These are phyloP conservation scores for Calonectria multiphialidica DNA, from an alignment of 2,329 filamentous ascomycete species.

Conservation along the genomic window DNA sequence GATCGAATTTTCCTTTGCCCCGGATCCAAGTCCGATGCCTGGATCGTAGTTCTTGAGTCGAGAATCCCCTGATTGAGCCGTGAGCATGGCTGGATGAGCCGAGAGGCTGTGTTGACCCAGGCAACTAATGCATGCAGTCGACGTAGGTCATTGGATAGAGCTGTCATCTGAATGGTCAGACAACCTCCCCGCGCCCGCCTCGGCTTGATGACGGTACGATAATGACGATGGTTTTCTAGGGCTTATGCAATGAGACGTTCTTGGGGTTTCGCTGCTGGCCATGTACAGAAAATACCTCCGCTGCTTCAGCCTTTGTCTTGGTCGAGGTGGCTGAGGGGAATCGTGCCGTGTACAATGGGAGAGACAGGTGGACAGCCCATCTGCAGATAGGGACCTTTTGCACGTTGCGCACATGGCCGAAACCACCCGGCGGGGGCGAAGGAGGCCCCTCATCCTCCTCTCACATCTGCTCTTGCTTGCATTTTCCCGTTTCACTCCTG, in stretches of 20 bases:
- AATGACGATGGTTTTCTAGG: conserved; percentile 10
- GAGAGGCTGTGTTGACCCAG: conserved; percentile 1
- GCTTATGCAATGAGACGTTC: not conserved
- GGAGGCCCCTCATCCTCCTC: not conserved
- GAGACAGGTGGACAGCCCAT: conserved; percentile 11
- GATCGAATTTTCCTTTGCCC: conserved; percentile 1
- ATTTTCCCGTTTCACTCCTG: not conserved
- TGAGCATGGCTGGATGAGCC: not conserved
- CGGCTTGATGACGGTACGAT: conserved; percentile 14
- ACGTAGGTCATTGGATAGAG: conserved; percentile 13
- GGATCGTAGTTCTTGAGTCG: not conserved
- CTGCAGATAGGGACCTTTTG: conserved; percentile 7
- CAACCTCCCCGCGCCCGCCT: conserved; percentile 21
- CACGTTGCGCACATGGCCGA: conserved; percentile 18
- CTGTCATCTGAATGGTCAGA: conserved; percentile 5
- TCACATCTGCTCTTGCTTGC: not conserved
- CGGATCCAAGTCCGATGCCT: not conserved
- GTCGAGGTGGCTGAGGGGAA: not conserved
- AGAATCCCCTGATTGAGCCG: not conserved
- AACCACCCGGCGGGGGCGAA: conserved; percentile 7
- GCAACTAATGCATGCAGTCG: conserved; percentile 21
- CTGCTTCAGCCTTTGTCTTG: not conserved
- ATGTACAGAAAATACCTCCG: conserved; percentile 11
- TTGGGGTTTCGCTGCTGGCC: not conserved
- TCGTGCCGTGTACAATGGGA: not conserved